Conservation (phyloP, 306 rosid genomes). For the Cucurbita maxima region DNA sequence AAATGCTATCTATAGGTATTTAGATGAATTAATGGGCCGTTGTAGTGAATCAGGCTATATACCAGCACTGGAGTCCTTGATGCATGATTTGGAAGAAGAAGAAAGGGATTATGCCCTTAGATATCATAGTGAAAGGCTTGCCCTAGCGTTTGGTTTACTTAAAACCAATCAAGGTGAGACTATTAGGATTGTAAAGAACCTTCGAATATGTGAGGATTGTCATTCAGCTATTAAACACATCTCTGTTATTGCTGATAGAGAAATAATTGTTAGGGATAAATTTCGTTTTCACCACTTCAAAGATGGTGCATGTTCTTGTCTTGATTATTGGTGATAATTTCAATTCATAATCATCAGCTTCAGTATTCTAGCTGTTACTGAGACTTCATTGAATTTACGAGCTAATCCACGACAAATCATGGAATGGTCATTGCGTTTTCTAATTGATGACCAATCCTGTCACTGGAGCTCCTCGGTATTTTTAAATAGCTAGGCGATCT, state of each 20-base stretch:
- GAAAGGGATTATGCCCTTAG: slow-evolving; percentile 89
- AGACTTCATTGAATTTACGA: neutral
- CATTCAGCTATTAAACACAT: slow-evolving; percentile 69
- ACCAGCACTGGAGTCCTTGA: slow-evolving; percentile 29
- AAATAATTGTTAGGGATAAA: slow-evolving; percentile 63
- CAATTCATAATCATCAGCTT: neutral
- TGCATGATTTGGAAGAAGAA: slow-evolving; percentile 92
- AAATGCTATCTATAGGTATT: slow-evolving; percentile 29
- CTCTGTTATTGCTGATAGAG: slow-evolving; percentile 46
- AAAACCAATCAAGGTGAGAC: slow-evolving; percentile 33
- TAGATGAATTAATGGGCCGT: slow-evolving; percentile 51
- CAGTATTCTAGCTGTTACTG: neutral
- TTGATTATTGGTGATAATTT: slow-evolving; percentile 58
- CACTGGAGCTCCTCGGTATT: neutral
- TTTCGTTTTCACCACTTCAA: slow-evolving; percentile 75
- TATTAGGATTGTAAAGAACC: slow-evolving; percentile 73
- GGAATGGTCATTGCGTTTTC: neutral
- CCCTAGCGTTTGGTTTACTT: slow-evolving; percentile 69
- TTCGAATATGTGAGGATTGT: slow-evolving; percentile 85
- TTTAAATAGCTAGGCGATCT: neutral
- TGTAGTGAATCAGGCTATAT: slow-evolving; percentile 66
- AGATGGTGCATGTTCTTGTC: slow-evolving; percentile 67
- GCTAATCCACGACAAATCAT: neutral
- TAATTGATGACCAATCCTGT: neutral
- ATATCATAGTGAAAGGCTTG: slow-evolving; percentile 90